Evolutionary conservation across 768 basidiomycete genomes (phyloP).

Genomic region (Floccularia luteovirens): DNA sequence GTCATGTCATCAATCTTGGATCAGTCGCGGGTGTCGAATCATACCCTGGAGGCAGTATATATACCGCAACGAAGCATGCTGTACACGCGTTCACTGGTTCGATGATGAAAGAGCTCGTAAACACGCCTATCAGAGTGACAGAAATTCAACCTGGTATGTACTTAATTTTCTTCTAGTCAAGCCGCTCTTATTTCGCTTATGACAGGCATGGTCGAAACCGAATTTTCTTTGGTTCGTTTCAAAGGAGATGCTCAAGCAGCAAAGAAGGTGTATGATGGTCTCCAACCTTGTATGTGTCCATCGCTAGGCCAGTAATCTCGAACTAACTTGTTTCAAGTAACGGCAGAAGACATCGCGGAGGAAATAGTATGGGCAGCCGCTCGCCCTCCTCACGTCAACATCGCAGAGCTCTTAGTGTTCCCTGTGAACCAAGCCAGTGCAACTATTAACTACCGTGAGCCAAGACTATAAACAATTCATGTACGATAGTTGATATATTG

Average conservation of each 20-base stretch:
- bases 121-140: slow-evolving; percentile 88
- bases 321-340: slow-evolving; percentile 49
- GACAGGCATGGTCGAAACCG: slow-evolving; percentile 45
- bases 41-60: slow-evolving; percentile 88
- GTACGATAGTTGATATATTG: no score
- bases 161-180: slow-evolving; percentile 6
- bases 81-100: slow-evolving; percentile 83
- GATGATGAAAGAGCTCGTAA: slow-evolving; percentile 80
- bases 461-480: slow-evolving; percentile 13
- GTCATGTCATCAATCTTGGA: slow-evolving; percentile 93
- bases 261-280: slow-evolving; percentile 84
- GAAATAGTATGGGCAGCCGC: slow-evolving; percentile 97
- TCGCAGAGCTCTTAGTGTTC: slow-evolving; percentile 74
- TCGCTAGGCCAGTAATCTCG: no score
- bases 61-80: slow-evolving; percentile 86
- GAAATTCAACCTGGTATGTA: slow-evolving; percentile 85
- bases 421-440: slow-evolving; percentile 77
- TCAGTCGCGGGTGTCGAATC: slow-evolving; percentile 86
- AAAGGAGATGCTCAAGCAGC: slow-evolving; percentile 78
- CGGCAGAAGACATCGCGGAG: slow-evolving; percentile 86
- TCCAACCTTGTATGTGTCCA: slow-evolving; percentile 74
- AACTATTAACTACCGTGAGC: slow-evolving; percentile 49
- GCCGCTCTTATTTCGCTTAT: slow-evolving; percentile 2
- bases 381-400: slow-evolving; percentile 87
- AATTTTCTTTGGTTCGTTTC: slow-evolving; percentile 89